Percentiles rank a stretch among this genome's conserved stretches.
phyloP scores from a whole-genome alignment of 805 yeast species.

The Lipomyces anomalus region DNA sequence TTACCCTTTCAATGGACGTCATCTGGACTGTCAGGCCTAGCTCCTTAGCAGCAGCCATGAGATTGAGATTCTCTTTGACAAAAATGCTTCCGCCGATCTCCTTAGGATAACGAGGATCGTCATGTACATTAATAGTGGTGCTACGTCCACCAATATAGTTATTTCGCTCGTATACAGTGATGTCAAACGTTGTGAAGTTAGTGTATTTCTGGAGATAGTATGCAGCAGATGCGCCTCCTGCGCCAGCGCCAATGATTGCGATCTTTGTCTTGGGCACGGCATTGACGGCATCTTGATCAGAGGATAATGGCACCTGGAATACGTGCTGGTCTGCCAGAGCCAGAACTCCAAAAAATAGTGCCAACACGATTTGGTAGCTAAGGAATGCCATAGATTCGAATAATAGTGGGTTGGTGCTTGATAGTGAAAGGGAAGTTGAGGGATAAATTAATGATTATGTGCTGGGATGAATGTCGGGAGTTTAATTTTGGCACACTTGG shows the following conservation, averaged over 20 bases:
- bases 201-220: conserved; percentile 41
- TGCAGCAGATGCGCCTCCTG: conserved; percentile 48
- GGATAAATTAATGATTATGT: too few relatives aligned
- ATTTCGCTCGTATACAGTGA: conserved; percentile 41
- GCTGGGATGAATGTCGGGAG: too few relatives aligned
- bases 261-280: conserved; percentile 14
- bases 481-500: too few relatives aligned
- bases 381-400: too few relatives aligned
- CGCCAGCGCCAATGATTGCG: conserved; percentile 48
- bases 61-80: conserved; percentile 38
- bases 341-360: too few relatives aligned
- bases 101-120: conserved; percentile 28
- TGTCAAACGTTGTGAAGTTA: conserved; percentile 30
- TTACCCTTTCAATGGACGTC: conserved; percentile 18
- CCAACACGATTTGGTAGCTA: too few relatives aligned
- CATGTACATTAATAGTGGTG: conserved; percentile 34
- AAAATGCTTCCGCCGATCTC: conserved; percentile 48
- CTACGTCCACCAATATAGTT: conserved; percentile 45
- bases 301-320: too few relatives aligned
- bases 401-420: too few relatives aligned
- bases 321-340: too few relatives aligned
- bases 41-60: conserved; percentile 36
- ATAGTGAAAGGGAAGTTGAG: too few relatives aligned
- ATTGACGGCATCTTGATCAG: neutral
- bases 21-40: conserved; percentile 32